phyloP scores from a whole-genome alignment of 257 asterid species.

The Perilla frutescens region DNA sequence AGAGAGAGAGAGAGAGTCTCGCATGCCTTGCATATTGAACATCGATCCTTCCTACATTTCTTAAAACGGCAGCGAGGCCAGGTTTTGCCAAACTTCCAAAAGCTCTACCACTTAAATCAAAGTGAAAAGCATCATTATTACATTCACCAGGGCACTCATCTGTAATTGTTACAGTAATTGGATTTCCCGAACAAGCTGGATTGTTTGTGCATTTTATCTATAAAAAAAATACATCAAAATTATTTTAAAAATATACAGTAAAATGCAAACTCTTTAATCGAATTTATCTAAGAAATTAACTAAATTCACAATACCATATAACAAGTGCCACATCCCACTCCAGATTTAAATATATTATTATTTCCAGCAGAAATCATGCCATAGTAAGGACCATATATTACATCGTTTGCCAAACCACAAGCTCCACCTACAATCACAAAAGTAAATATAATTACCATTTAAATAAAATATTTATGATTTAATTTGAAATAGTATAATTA shows the following conservation, averaged over 20 bases:
- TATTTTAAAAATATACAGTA: too few species aligned
- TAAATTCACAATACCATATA: not conserved
- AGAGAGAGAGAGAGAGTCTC: not conserved
- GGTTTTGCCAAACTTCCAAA: conserved; percentile 35
- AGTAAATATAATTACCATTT: not conserved
- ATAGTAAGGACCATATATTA: conserved; percentile 31
- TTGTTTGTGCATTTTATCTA: conserved; percentile 37
- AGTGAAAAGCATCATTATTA: conserved; percentile 34
- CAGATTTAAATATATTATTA: conserved; percentile 29
- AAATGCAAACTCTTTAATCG: too few species aligned
- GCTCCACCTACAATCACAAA: conserved; percentile 39
- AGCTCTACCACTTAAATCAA: conserved; percentile 46
- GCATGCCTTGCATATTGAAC: conserved; percentile 33
- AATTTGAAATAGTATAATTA: not conserved
- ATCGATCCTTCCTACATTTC: conserved; percentile 33
- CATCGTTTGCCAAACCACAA: conserved; percentile 48
- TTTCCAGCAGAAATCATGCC: conserved; percentile 53
- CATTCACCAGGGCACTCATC: conserved; percentile 41
- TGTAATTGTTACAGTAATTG: conserved; percentile 35
- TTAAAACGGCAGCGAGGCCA: conserved; percentile 22
- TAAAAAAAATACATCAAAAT: not conserved
- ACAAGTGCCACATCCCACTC: conserved; percentile 57
- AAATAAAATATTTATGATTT: not conserved
- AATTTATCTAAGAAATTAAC: too few species aligned
- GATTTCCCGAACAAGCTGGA: conserved; percentile 33